Evolutionary conservation across 2,329 filamentous ascomycete species (phyloP), one percentile per base, ranked within the genome.

Genomic region (Calonectria pauciramosa): DNA sequence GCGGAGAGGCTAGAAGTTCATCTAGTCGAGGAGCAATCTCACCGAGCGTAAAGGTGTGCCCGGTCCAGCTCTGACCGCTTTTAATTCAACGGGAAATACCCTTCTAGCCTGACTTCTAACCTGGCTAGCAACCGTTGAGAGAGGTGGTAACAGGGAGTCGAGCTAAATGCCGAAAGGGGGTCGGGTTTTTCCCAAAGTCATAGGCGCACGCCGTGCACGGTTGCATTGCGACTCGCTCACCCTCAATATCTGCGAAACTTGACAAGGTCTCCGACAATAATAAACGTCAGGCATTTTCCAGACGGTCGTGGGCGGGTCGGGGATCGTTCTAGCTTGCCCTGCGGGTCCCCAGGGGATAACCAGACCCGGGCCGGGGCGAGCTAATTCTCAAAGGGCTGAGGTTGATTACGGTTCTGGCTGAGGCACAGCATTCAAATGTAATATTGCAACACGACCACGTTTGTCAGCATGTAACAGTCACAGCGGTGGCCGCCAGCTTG

Each of bases 381-480:
- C 66, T 70, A 66, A 63, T 56, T 73, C 51, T 49, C 23, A 59
- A 34, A 70, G 59, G 66, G 71, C 49, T 66, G 71, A 70, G 44
- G 32, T 47, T 64, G 66, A 52, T 34, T 56, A 59, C 49, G 64
- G 41, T 52, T 63, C 44, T 68, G 47, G 36, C 32, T 64, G 71
- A 73, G 66, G 71, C 71, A 65, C 66, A 69, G 71, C 65, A 51
- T 7, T 36, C n/a, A 44, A 41, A 32, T 28, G 56, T 72, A 32
- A 72, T 59, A 44, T 65, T 60, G 65, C 26, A 63, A 34, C 64
- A 52, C 36, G 70, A 23, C 34, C 34, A 52, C 34, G 70, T 68
- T 69, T 56, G 71, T 69, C 70, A 68, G 70, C 65, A 68, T 34
- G 52, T 38, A 63, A 44, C 36, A 26, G 36, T 20, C 4, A 32